Evolutionary conservation across 2,329 filamentous ascomycete genomes (phyloP), one percentile per base, ranked within the genome.

Genomic region (Thelonectria discophora): DNA sequence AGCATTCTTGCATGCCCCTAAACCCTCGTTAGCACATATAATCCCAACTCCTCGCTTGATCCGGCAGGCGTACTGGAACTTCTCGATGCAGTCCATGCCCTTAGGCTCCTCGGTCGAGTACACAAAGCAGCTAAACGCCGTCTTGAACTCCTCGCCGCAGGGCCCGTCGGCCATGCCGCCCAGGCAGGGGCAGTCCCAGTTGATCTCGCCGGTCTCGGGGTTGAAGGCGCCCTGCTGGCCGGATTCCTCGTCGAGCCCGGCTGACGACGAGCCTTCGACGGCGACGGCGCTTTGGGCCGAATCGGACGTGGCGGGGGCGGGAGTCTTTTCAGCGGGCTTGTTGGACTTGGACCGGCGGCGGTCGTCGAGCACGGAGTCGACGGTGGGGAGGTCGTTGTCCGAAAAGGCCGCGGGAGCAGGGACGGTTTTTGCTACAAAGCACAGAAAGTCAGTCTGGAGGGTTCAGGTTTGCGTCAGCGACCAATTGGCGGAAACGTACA

Each of bases 71-170:
- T 84, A 95, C 93, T 97, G 94, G 85, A 97, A 97, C 81, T 95
- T 97, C 27, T 97, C 93, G 74, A 97, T 95, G 81, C 94, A 97
- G 76, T 97, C 93, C 82, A 97, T 94, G 53, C 94, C 94, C 87
- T 99, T 99, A 37, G 94, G 94, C 76, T 99, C 95, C 76, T 97
- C 92, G 43, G 87, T 88, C 3, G 92, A 97, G 81, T 90, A 95
- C n/a, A 99, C 93, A 73, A 99, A 99, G 81, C 95, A 99, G 86
- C 93, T 97, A 73, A 99, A 99, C 0, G 95, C 95, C 21, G 89
- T 89, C 82, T 90, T 93, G 86, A 99, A 99, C 74, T 98, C 89
- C 76, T 96, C 92, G 49, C 95, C 95, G 76, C 95, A 99, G 55
- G 95, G 95, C 0, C 95, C 95, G 74, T 97, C 81, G 8, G 95